These are phyloP conservation scores for Trichosporon sp. DNA, from an alignment of 1,284 basidiomycete species.

Conservation along the genomic window DNA sequence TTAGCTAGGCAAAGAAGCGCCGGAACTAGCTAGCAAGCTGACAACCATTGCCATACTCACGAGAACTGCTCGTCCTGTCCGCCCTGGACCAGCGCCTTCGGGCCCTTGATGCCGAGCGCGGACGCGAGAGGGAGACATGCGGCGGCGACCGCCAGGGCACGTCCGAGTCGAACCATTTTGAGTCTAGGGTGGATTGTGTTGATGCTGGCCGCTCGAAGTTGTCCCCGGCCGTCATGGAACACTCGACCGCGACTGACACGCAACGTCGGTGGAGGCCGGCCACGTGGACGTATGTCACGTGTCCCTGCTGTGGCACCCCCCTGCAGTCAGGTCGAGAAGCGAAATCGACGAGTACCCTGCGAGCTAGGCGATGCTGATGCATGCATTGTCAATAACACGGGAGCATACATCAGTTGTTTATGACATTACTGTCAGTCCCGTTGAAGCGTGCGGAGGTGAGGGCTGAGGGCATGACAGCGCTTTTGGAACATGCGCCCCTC, in stretches of 20 bases:
- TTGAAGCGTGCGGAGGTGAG: neutral
- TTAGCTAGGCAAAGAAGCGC: neutral
- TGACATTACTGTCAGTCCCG: too few species aligned
- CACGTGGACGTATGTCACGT: conserved; percentile 1
- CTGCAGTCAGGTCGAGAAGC: too few species aligned
- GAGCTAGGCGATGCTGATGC: too few species aligned
- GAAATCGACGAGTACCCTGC: too few species aligned
- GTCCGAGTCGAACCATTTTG: conserved; percentile 19
- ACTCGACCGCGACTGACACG: conserved; percentile 13
- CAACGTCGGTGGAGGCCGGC: neutral
- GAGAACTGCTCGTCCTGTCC: conserved; percentile 44
- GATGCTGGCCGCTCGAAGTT: neutral
- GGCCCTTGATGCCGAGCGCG: conserved; percentile 42
- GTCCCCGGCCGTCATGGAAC: neutral
- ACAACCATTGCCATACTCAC: conserved; percentile 32
- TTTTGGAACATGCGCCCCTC: neutral
- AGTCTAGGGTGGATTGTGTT: neutral
- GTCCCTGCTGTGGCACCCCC: neutral
- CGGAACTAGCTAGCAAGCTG: neutral
- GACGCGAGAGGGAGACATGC: conserved; percentile 21
- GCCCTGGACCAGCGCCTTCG: conserved; percentile 47
- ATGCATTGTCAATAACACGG: too few species aligned
- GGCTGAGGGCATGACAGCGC: neutral
- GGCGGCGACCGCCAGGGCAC: conserved; percentile 14
- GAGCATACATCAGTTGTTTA: too few species aligned